Conservation (phyloP, 331 rosid genomes). For the Acacia pycnantha region DNA sequence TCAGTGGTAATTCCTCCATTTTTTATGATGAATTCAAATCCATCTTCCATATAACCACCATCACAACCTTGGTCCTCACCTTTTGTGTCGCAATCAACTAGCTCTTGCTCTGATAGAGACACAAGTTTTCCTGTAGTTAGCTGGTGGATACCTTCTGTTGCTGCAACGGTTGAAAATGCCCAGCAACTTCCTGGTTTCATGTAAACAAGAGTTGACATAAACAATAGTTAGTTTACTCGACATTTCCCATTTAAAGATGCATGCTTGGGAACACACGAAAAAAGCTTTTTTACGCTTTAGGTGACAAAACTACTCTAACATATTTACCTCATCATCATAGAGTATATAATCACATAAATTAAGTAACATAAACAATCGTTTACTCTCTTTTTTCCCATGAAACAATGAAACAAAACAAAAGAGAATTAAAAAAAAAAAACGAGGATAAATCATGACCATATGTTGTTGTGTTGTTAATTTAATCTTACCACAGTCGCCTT, state of each 20-base stretch:
- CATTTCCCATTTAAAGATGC: too few relatives aligned
- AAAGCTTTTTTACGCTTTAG: too few relatives aligned
- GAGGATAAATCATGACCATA: background rate
- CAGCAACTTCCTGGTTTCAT: constrained; percentile 39
- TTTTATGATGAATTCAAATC: constrained; percentile 29
- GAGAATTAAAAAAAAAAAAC: background rate
- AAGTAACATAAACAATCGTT: too few relatives aligned
- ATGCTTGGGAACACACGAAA: too few relatives aligned
- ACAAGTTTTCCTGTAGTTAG: constrained; percentile 26
- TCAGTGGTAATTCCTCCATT: constrained; percentile 41
- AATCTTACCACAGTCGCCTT: constrained; percentile 47
- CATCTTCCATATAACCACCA: constrained; percentile 44
- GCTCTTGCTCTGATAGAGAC: constrained; percentile 50
- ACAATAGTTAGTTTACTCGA: too few relatives aligned
- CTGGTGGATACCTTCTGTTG: constrained; percentile 41
- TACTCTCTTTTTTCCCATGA: too few relatives aligned
- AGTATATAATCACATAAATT: too few relatives aligned
- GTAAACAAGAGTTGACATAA: background rate
- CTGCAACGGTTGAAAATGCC: constrained; percentile 45
- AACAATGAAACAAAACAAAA: too few relatives aligned
- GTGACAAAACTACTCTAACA: too few relatives aligned
- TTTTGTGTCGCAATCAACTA: constrained; percentile 42
- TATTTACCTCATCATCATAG: too few relatives aligned
- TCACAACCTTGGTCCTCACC: constrained; percentile 35
- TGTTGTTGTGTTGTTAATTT: background rate